phyloP scores from a whole-genome alignment of 495 filamentous ascomycete genomes.

The Penicillium parvum region DNA sequence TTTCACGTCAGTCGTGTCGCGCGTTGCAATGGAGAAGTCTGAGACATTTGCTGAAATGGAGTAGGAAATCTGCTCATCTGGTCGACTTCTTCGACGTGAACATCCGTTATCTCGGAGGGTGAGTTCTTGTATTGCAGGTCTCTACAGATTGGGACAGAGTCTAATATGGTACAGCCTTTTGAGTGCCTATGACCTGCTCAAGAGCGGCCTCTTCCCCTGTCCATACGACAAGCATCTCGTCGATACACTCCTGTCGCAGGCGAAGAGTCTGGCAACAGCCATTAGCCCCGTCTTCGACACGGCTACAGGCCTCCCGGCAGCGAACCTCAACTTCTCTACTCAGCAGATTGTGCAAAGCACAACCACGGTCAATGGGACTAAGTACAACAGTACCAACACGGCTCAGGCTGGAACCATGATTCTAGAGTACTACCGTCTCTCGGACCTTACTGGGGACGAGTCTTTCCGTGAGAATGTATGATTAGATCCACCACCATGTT shows the following conservation, averaged over 20 bases:
- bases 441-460: constrained; percentile 21
- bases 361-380: constrained; percentile 13
- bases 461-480: constrained; percentile 20
- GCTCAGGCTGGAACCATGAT: constrained; percentile 22
- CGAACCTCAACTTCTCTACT: constrained; percentile 13
- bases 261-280: constrained; percentile 14
- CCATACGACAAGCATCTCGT: constrained; percentile 16
- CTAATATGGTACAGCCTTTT: constrained; percentile 12
- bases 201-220: constrained; percentile 17
- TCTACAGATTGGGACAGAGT: background rate
- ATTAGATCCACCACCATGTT: background rate
- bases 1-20: constrained; percentile 21
- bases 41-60: background rate
- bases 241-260: constrained; percentile 17
- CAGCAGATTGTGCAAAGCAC: constrained; percentile 10
- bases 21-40: no score
- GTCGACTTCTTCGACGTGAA: constrained; percentile 21
- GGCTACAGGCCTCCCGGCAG: constrained; percentile 12
- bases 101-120: constrained; percentile 22
- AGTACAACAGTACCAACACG: constrained; percentile 22
- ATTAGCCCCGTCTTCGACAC: constrained; percentile 20
- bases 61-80: constrained; percentile 12
- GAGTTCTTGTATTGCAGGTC: background rate
- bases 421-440: constrained; percentile 20
- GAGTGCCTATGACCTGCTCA: constrained; percentile 22